Percentiles rank a stretch among this genome's conserved stretches.
Conservation (phyloP, 1,284 basidiomycete species). For the Melampsora allii-populina region DNA sequence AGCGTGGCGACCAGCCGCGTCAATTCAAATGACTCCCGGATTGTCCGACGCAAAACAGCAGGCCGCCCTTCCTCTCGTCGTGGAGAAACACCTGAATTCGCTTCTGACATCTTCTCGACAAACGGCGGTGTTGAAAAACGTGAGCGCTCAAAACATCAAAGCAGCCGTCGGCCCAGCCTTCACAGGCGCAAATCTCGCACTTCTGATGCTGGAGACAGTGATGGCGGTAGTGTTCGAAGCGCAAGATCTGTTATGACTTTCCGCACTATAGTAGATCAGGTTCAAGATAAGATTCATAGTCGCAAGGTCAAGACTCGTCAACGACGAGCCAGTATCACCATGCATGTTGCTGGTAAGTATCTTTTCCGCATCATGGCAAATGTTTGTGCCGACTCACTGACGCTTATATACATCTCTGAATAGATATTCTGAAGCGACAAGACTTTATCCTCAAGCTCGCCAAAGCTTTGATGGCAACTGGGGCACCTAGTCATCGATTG, state of each 20-base stretch:
- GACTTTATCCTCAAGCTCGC: conserved; percentile 75
- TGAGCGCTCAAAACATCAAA: not conserved
- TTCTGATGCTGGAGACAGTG: conserved; percentile 29
- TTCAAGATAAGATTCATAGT: conserved; percentile 17
- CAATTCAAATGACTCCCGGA: conserved; percentile 19
- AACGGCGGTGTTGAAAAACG: not conserved
- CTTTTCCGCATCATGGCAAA: not conserved
- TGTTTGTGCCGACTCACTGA: not conserved
- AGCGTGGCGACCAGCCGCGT: conserved; percentile 36
- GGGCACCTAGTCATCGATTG: conserved; percentile 80
- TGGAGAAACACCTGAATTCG: conserved; percentile 3
- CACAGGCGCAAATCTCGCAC: conserved; percentile 19
- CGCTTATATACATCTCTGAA: not conserved
- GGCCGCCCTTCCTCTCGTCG: conserved; percentile 1
- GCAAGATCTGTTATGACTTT: conserved; percentile 24
- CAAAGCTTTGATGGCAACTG: conserved; percentile 73
- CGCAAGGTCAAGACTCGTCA: conserved; percentile 12
- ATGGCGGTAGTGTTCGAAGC: conserved; percentile 14
- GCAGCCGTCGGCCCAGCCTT: conserved; percentile 1
- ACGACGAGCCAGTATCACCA: conserved; percentile 32
- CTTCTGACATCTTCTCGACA: not conserved
- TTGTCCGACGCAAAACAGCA: conserved; percentile 2
- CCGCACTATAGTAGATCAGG: conserved; percentile 15
- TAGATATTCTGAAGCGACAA: conserved; percentile 62
- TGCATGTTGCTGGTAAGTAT: conserved; percentile 27